Conservation (phyloP, 2,329 filamentous ascomycete species). For the Sporothrix curviconia region DNA sequence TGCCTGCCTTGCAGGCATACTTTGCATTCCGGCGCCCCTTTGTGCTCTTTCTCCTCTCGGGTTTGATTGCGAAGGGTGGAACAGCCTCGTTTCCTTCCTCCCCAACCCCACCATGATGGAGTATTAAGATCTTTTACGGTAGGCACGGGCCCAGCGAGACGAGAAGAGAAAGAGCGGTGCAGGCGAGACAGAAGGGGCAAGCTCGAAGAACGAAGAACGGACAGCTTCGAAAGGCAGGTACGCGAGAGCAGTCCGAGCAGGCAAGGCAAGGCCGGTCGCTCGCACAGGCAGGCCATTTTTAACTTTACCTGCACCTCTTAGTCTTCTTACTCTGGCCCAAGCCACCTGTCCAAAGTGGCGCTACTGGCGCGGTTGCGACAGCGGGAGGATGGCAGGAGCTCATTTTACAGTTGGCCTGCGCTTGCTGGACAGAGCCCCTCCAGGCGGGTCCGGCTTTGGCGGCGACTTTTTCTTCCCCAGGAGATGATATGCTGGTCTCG, state of each 20-base stretch:
- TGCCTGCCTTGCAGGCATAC: constrained; percentile 9
- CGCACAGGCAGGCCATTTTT: not conserved
- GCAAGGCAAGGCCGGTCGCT: not conserved
- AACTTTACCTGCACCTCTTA: too few species aligned
- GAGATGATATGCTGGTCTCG: not conserved
- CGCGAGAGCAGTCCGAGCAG: not conserved
- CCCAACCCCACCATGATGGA: not conserved
- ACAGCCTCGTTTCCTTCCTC: constrained; percentile 1
- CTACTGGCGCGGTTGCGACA: not conserved
- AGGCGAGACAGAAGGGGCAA: not conserved
- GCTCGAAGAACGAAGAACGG: not conserved
- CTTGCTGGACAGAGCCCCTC: not conserved
- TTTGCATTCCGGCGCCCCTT: not conserved
- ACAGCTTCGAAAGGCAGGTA: not conserved
- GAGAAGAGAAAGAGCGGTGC: not conserved
- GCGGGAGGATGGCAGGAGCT: constrained; percentile 3
- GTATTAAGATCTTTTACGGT: too few species aligned
- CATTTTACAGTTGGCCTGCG: constrained; percentile 7
- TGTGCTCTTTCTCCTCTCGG: not conserved
- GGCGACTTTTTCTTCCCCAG: not conserved
- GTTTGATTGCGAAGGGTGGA: constrained; percentile 9
- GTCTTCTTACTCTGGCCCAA: too few species aligned
- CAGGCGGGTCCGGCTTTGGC: not conserved
- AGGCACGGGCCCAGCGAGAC: not conserved
- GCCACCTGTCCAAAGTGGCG: not conserved